Base-by-base conservation (phyloP, 257 asterid genomes). In the Henckelia pumila region DNA sequence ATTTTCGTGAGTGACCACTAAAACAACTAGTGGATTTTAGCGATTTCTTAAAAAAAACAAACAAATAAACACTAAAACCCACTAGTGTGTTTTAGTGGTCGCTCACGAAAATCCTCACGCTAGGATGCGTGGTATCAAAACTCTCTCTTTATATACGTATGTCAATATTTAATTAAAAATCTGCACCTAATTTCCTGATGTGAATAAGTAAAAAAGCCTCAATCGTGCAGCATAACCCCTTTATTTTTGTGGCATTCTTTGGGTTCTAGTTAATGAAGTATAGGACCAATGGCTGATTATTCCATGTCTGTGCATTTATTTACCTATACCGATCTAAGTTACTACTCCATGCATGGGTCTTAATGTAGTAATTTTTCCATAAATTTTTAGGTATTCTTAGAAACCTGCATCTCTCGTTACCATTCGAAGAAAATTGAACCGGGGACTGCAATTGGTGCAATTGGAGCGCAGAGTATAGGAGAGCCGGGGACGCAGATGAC, bases 401-500 rank as follows among this genome's bases (percentile, higher is more conserved):
- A 81, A 55, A 82, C 84, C 66, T 90, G 99, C 84, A 80, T 88
- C 77, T 80, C 86, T 75, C 91, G 97, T 53, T 93, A 88, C 79
- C 86, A 82, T 74, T 76, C 82, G 13, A 93, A 93, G 81, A 86
- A 69, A 80, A 73, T 93, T 19, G 97, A 86, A 84, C 56, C 82
- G 32, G 99, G 99, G 71, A 88, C 96, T 75, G 96, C 99, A 17
- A 81, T 93, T 64, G 99, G 97, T 76, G 97, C 95, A 59, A 89
- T 93, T 75, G 97, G 95, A 86, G 95, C 95, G 60, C 99, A 90
- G 75, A 88, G 97, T 77, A 88, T 93, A 7, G 99, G 96, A 71
- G 99, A 90, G 76, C 99, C 97, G 24, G 97, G 99, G 72, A 93
- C 99, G 53, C 99, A 93, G 76, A 93, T 93, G 99, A 93, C 99